Base-by-base conservation (phyloP, 2,329 filamentous ascomycete species). In the Fusarium xyrophilum region DNA sequence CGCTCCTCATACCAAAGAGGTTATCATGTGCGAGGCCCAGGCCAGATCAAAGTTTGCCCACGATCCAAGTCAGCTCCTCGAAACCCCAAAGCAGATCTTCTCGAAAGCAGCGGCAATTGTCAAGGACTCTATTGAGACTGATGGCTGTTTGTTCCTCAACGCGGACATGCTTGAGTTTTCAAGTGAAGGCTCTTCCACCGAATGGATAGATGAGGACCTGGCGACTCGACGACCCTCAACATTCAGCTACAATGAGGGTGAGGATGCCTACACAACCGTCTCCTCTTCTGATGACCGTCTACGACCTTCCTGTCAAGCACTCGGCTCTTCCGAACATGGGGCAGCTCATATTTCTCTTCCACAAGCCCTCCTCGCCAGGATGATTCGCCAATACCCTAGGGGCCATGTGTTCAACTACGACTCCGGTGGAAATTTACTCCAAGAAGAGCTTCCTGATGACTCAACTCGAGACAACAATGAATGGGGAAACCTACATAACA, bases 381-480 rank as follows among this genome's bases (percentile, higher is more conserved):
- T 86, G 9, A 70, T 85, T 2, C 78, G 78, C 15, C 75, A 79
- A 2, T 82, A 86, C 58, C 83, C 83, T 0, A 72, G 76, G 12
- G 84, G 84, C 0, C 80, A 80, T 50, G 77, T 84, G 2, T 85
- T 84, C 63, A 81, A 80, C 50, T 82, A 82, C 32, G 80, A 79
- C 17, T 75, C 75, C 7, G 70, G 78, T 14, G 82, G 81, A 1
- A 73, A 76, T 13, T 53, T 81, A 0, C 75, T 77, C 6, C 71
- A 73, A 1, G 74, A 74, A 13, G 76, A 80, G 27, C 70, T 74
- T 6, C 74, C 75, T 0, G 72, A 69, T 10, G 70, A 77, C 3
- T 68, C 73, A 0, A 28, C 35, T 1, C 19, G 17, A 5, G n/a
- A 15, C 23, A 8, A 7, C 10, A 12, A 51, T 3, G 27, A 36